These are phyloP conservation scores for Papiliotrema terrestris DNA, from an alignment of 1,284 basidiomycete genomes.

Conservation along the genomic window DNA sequence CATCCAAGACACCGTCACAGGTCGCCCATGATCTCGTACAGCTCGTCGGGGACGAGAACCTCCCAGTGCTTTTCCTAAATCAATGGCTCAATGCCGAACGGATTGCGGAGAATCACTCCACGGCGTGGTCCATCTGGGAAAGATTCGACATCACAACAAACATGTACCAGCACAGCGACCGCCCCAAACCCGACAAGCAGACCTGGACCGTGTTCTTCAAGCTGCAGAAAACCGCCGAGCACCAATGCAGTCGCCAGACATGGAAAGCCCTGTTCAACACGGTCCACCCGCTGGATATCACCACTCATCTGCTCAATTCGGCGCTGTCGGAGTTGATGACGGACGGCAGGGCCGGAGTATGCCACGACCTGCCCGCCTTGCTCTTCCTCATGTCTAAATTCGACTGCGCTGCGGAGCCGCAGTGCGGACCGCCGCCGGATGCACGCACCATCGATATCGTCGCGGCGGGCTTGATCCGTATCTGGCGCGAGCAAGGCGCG, in stretches of 20 bases:
- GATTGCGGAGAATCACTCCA: constrained; percentile 8
- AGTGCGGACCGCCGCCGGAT: background rate
- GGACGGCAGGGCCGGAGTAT: background rate
- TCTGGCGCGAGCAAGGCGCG: constrained; percentile 1
- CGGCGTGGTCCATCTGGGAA: constrained; percentile 10
- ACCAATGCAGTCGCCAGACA: background rate
- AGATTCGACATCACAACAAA: constrained; percentile 5
- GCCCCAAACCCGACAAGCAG: background rate
- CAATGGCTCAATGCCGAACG: constrained; percentile 28
- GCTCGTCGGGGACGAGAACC: constrained; percentile 7
- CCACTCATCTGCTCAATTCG: background rate
- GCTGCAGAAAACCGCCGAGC: background rate
- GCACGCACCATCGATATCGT: constrained; percentile 7
- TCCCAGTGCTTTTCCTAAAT: constrained; percentile 16
- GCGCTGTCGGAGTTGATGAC: background rate
- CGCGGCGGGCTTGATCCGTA: constrained; percentile 1
- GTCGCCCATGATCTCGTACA: constrained; percentile 17
- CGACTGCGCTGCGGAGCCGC: background rate
- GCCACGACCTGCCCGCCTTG: constrained; percentile 3
- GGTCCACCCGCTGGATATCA: background rate
- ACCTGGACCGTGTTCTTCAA: constrained; percentile 1
- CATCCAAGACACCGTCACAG: background rate
- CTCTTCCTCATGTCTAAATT: constrained; percentile 1
- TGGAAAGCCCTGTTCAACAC: background rate
- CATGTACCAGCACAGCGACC: background rate